phyloP scores from a whole-genome alignment of 805 yeast genomes.

The Candida corydali region DNA sequence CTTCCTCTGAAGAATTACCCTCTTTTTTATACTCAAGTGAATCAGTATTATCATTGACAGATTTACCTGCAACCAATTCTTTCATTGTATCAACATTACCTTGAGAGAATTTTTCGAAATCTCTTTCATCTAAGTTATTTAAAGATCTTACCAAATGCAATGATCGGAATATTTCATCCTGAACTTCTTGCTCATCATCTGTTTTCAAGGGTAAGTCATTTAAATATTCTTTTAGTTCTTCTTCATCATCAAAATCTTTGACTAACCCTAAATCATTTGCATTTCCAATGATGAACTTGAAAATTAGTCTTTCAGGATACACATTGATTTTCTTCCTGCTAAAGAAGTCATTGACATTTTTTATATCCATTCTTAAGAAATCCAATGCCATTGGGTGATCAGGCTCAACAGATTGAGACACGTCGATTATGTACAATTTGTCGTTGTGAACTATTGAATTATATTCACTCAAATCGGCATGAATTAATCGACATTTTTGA shows the following conservation, averaged over 20 bases:
- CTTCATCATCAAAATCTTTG: conserved; percentile 33
- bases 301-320: conserved; percentile 77
- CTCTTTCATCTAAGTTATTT: conserved; percentile 85
- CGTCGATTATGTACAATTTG: conserved; percentile 85
- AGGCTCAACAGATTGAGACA: conserved; percentile 95
- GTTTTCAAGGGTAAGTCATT: conserved; percentile 55
- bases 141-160: conserved; percentile 72
- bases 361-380: conserved; percentile 94
- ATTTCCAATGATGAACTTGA: conserved; percentile 65
- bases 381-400: conserved; percentile 97
- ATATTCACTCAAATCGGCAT: conserved; percentile 95
- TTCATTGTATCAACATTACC: conserved; percentile 80
- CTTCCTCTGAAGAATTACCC: conserved; percentile 26
- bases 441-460: conserved; percentile 82
- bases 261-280: conserved; percentile 33
- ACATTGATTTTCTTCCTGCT: conserved; percentile 65
- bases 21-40: conserved; percentile 20
- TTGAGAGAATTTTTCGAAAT: conserved; percentile 69
- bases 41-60: conserved; percentile 12
- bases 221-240: conserved; percentile 38
- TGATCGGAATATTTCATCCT: conserved; percentile 84
- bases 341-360: conserved; percentile 89
- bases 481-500: conserved; percentile 85
- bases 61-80: conserved; percentile 48
- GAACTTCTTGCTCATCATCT: conserved; percentile 49